A percentile compares a stretch with the other conserved stretches of the same genome.
These are phyloP conservation scores for Globisporangium yorkense DNA, from an alignment of 352 stramenopile genomes.

Conservation along the genomic window DNA sequence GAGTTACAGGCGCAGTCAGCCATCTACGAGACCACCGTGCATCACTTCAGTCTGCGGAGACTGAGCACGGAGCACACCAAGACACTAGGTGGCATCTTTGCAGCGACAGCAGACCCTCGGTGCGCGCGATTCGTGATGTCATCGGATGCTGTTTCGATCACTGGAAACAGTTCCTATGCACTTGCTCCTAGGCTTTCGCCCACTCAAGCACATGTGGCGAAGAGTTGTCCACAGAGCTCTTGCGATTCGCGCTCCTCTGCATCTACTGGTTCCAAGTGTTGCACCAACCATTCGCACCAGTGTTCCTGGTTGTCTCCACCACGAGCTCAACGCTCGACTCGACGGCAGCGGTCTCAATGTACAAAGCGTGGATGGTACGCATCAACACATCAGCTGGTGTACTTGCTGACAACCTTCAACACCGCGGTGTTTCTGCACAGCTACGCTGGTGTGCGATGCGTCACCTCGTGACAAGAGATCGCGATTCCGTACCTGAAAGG, in stretches of 20 bases:
- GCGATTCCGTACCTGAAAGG: slow-evolving; percentile 4
- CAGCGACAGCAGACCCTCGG: neutral
- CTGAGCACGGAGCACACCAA: neutral
- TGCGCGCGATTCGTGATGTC: neutral
- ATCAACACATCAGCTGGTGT: slow-evolving; percentile 8
- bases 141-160: too few relatives aligned
- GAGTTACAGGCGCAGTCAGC: slow-evolving; percentile 5
- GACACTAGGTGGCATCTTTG: neutral
- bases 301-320: neutral
- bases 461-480: slow-evolving; percentile 1
- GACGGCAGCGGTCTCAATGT: neutral
- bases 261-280: slow-evolving; percentile 9
- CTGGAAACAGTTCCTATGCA: neutral
- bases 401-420: slow-evolving; percentile 6
- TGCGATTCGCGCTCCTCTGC: neutral
- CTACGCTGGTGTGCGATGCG: slow-evolving; percentile 3
- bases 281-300: slow-evolving; percentile 1
- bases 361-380: neutral
- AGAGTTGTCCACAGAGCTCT: neutral
- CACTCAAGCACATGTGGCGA: slow-evolving; percentile 1
- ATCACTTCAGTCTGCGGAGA: slow-evolving; percentile 8
- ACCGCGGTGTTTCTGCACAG: slow-evolving; percentile 1
- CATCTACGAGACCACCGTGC: slow-evolving; percentile 12
- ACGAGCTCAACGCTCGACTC: neutral
- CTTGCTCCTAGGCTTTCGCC: slow-evolving; percentile 1